Base-by-base conservation (phyloP, 2,329 filamentous ascomycete species). In the Apiospora rasikravindrae region DNA sequence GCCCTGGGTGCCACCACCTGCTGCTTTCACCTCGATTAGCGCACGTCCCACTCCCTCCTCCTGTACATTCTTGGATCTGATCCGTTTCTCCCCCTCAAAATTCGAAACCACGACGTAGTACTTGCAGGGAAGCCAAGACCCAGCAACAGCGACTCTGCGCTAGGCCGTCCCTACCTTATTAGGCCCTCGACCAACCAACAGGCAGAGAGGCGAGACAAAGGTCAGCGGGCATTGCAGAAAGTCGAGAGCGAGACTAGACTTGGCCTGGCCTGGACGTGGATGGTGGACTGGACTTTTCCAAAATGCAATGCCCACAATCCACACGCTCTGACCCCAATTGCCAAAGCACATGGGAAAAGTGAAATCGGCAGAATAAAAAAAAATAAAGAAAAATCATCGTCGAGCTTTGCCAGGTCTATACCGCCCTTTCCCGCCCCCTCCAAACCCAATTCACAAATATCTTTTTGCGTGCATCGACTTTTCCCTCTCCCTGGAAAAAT, bases 401-500 rank as follows among this genome's bases (percentile, higher is more conserved):
- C 57, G 57, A 64, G 57, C 33, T 37, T 40, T 40, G 40, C 33
- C 19, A n/a, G 57, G 57, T 64, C 57, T 64, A 64, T 64, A 64
- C 57, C 57, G 57, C 57, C 57, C 57, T 64, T 64, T 40, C 57
- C 33, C 33, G 57, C 33, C 57, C 57, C 57, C 33, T 57, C 57
- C 57, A 64, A 64, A 64, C 57, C 57, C 57, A 64, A 64, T 64
- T 64, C 57, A 64, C 57, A 64, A 64, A 64, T 64, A 64, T 64
- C 57, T 64, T 64, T 64, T 64, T 64, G 57, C 57, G 49, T 13
- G 49, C 49, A 51, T 51, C 49, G 49, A 51, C 49, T 26, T 26
- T 51, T 51, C 49, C 26, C 49, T 13, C 49, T 24, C 11, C 57
- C 57, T 40, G 57, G 57, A 64, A 64, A 33, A 64, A 37, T 64